Evolutionary conservation across 2,329 filamentous ascomycete genomes (phyloP).

Genomic region (Cladosporium colombiae): DNA sequence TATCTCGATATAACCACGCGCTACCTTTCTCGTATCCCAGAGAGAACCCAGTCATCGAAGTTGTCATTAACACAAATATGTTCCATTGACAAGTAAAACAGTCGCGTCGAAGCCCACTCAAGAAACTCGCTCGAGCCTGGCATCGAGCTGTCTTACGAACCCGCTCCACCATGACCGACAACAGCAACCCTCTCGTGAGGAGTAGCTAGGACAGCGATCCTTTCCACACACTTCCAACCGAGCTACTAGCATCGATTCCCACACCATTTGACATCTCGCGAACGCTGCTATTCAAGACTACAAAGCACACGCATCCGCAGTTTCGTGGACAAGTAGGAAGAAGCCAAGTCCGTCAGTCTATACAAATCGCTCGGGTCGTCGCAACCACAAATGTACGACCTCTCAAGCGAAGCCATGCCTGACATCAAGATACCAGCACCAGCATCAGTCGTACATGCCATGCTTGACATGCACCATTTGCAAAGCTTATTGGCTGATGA

Average conservation of each 20-base stretch:
- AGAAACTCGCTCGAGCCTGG: neutral
- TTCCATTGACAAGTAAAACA: no score
- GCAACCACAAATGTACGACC: neutral
- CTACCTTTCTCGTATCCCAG: neutral
- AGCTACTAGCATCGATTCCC: neutral
- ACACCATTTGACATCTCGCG: neutral
- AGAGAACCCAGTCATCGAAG: neutral
- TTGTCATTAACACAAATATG: no score
- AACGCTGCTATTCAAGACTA: neutral
- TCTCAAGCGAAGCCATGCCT: neutral
- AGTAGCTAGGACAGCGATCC: neutral
- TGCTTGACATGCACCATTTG: neutral
- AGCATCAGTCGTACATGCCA: neutral
- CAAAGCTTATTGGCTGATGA: neutral
- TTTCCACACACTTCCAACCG: neutral
- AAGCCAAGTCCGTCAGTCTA: neutral
- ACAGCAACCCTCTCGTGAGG: neutral
- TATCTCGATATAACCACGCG: neutral
- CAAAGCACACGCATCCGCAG: neutral
- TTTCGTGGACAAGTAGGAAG: neutral
- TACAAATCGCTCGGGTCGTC: neutral
- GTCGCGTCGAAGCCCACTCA: neutral
- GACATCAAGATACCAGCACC: neutral
- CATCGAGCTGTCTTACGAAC: neutral
- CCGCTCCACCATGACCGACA: neutral